These are phyloP conservation scores for Chrysophaeum taylorii DNA, from an alignment of 352 stramenopile genomes.

Conservation along the genomic window DNA sequence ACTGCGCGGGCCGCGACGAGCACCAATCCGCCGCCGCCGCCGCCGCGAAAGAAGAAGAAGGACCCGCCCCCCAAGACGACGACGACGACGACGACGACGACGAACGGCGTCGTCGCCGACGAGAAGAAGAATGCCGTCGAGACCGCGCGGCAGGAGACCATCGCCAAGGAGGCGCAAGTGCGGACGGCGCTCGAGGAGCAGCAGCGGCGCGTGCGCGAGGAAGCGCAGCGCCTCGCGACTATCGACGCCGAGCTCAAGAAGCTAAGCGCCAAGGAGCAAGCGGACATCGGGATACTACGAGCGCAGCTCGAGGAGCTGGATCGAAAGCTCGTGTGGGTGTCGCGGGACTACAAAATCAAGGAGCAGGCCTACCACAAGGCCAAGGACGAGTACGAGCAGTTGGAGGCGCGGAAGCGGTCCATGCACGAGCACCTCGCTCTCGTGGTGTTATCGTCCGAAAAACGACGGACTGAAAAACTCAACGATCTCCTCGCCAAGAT, in stretches of 20 bases:
- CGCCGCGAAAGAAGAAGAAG: too few relatives aligned
- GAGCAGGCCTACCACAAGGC: not conserved
- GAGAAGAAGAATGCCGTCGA: too few relatives aligned
- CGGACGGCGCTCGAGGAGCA: not conserved
- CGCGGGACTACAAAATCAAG: conserved; percentile 4
- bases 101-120: too few relatives aligned
- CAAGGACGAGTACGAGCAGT: not conserved
- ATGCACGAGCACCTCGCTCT: conserved; percentile 4
- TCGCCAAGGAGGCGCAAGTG: not conserved
- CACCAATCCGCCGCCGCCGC: too few relatives aligned
- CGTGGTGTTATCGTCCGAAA: not conserved
- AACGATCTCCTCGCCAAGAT: too few relatives aligned
- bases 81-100: too few relatives aligned
- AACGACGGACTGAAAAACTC: conserved; percentile 3
- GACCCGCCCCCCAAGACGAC: too few relatives aligned
- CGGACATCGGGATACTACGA: not conserved
- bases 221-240: not conserved
- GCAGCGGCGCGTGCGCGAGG: not conserved
- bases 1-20: too few relatives aligned
- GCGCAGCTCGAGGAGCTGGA: not conserved
- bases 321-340: not conserved
- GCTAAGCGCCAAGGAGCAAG: not conserved
- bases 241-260: not conserved
- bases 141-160: too few relatives aligned
- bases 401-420: not conserved